Conservation (phyloP, 2,329 filamentous ascomycete species). For the Didymella pinodella region DNA sequence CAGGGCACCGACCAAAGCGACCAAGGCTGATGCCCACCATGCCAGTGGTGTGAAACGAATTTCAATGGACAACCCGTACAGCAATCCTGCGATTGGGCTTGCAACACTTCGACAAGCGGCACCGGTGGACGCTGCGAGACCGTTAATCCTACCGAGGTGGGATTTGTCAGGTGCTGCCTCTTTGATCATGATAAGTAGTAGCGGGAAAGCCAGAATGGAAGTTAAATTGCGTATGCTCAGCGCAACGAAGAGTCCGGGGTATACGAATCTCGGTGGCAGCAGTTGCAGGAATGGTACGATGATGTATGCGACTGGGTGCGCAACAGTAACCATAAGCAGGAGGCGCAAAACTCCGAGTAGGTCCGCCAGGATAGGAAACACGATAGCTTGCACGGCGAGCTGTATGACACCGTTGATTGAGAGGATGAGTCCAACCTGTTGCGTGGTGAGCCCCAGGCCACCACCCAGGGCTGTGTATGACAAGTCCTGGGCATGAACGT, state of each 20-base stretch:
- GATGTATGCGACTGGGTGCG: conserved; percentile 73
- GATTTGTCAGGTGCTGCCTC: conserved; percentile 70
- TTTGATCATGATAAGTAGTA: conserved; percentile 75
- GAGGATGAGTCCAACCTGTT: conserved; percentile 73
- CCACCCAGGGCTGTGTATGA: conserved; percentile 57
- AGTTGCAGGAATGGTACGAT: conserved; percentile 73
- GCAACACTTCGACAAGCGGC: conserved; percentile 74
- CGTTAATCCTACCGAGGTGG: conserved; percentile 74
- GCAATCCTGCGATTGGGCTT: conserved; percentile 71
- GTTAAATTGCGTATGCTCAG: conserved; percentile 71
- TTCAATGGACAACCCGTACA: conserved; percentile 69
- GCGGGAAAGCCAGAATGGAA: conserved; percentile 72
- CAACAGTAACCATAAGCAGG: conserved; percentile 69
- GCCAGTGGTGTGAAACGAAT: conserved; percentile 67
- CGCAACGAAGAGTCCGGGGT: conserved; percentile 70
- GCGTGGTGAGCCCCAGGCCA: conserved; percentile 70
- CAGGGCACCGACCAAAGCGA: conserved; percentile 63
- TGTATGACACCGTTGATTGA: conserved; percentile 75
- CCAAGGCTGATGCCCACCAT: conserved; percentile 67
- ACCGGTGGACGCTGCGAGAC: conserved; percentile 74
- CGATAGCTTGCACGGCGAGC: conserved; percentile 73
- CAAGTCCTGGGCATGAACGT: conserved; percentile 41
- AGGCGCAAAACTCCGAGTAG: conserved; percentile 72
- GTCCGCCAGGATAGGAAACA: conserved; percentile 72
- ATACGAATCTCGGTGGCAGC: conserved; percentile 62